A percentile compares a stretch with the other conserved stretches of the same genome.
These are phyloP conservation scores for Kokia cookei DNA, from an alignment of 441 rosid species.

Conservation along the genomic window DNA sequence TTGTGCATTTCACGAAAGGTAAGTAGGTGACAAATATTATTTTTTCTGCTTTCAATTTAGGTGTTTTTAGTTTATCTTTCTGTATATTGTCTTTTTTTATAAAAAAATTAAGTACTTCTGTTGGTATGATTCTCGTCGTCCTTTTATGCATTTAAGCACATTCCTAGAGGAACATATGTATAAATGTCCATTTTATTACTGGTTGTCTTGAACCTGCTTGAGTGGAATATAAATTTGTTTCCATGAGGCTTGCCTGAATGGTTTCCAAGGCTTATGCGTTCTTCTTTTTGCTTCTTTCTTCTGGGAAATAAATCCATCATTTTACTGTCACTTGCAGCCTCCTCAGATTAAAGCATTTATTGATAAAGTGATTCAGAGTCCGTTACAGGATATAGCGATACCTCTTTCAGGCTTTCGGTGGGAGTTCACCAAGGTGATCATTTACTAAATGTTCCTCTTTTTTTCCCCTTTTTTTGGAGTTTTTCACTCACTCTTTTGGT, in stretches of 20 bases:
- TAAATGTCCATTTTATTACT: not conserved
- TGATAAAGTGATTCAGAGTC: conserved; percentile 97
- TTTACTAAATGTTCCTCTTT: conserved; percentile 1
- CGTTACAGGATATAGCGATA: conserved; percentile 90
- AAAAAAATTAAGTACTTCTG: not conserved
- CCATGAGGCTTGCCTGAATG: not conserved
- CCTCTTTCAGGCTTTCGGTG: conserved; percentile 96
- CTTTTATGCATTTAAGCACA: not conserved
- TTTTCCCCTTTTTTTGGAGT: not conserved
- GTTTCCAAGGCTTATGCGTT: not conserved
- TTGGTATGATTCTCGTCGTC: not conserved
- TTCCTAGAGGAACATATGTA: not conserved
- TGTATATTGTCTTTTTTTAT: not conserved
- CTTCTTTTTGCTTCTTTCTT: not conserved
- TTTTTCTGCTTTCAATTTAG: not conserved
- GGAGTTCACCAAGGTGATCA: conserved; percentile 83
- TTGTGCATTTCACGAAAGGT: not conserved
- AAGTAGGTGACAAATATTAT: not conserved
- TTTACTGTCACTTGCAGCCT: conserved; percentile 57
- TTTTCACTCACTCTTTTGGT: conserved; percentile 20
- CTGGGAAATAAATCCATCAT: conserved; percentile 3
- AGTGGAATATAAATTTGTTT: not conserved
- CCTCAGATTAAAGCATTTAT: conserved; percentile 78
- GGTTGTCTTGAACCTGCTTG: not conserved
- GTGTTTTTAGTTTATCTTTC: not conserved